Base-by-base conservation (phyloP, 1,284 basidiomycete species). In the Leucoagaricus sp. region DNA sequence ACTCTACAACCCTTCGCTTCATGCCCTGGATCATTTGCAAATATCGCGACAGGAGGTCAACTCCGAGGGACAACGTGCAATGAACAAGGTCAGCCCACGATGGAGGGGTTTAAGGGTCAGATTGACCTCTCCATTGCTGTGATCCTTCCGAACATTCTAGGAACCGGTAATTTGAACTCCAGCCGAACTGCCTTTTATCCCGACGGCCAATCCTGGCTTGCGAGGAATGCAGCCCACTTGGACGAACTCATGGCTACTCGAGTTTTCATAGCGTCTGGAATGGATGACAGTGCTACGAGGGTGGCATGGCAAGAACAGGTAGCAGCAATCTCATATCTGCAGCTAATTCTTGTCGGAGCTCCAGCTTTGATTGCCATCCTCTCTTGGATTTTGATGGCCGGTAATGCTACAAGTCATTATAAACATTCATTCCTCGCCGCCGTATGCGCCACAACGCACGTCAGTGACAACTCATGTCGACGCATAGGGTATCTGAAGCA, bases 261-360 rank as follows among this genome's bases (percentile, higher is more conserved):
- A 40, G 45, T 34, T n/a, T 40, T 66, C 19, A 60, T 63, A 40
- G 42, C 64, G 1, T n/a, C n/a, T n/a, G n/a, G n/a, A n/a, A 59
- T 57, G 6, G 65, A 62, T 7, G 48, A 59, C 23, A 50, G 48
- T 5, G 28, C 34, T n/a, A 29, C 29, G 3, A 10, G 52, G 23
- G 55, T 66, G 3, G 56, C 55, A 21, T 58, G 61, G 31, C 38
- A 56, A 33, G 49, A 58, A 19, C 49, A 33, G n/a, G 60, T 55
- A n/a, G 53, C 63, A 13, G 65, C 62, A 4, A 41, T 66, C 4
- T 65, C 65, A 6, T 61, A 64, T 38, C 58, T 66, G 19, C 65
- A 66, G 49, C 38, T 65, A 9, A 34, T 61, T 28, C 60, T 66
- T 23, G 44, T 57, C 2, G 9, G 61, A 9, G 40, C 62, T 25